Percentiles rank a stretch among this genome's conserved stretches.
phyloP scores from a whole-genome alignment of 2,329 filamentous ascomycete species.

The Colletotrichum caudatum region DNA sequence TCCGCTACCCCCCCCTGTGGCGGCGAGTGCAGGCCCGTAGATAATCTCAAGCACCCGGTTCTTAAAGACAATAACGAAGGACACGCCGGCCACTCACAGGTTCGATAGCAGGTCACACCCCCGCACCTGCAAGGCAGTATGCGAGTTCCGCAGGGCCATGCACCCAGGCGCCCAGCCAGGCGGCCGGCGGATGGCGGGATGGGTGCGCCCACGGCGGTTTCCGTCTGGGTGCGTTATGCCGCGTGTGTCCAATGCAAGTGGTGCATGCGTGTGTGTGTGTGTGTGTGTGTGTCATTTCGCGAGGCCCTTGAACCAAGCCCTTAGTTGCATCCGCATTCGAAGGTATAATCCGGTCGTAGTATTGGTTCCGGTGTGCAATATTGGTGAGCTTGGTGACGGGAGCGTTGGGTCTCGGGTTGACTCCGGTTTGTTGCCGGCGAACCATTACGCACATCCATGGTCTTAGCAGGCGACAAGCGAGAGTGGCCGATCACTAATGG shows the following conservation, averaged over 20 bases:
- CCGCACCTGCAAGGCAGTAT: constrained; percentile 20
- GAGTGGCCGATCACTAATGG: not conserved
- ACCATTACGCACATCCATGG: constrained; percentile 29
- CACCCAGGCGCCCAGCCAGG: constrained; percentile 32
- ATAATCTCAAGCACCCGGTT: constrained; percentile 34
- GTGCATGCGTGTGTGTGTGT: constrained; percentile 27
- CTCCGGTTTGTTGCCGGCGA: constrained; percentile 25
- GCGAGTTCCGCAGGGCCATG: constrained; percentile 15
- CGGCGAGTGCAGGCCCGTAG: constrained; percentile 34
- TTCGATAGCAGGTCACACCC: not conserved
- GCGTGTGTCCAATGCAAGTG: constrained; percentile 28
- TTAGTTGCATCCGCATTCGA: constrained; percentile 37
- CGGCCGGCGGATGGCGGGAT: constrained; percentile 34
- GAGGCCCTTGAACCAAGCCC: constrained; percentile 28
- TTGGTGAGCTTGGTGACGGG: constrained; percentile 10
- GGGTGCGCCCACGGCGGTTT: constrained; percentile 23
- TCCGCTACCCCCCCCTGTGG: not conserved
- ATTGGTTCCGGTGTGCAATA: constrained; percentile 13
- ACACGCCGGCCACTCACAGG: constrained; percentile 27
- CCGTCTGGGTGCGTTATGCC: constrained; percentile 20
- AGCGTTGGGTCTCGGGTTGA: constrained; percentile 6
- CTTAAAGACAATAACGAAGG: constrained; percentile 22
- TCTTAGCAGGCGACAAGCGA: constrained; percentile 32
- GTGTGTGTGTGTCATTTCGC: constrained; percentile 38
- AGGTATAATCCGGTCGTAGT: constrained; percentile 37